phyloP scores from a whole-genome alignment of 441 rosid genomes.

The Francoa sonchifolia region DNA sequence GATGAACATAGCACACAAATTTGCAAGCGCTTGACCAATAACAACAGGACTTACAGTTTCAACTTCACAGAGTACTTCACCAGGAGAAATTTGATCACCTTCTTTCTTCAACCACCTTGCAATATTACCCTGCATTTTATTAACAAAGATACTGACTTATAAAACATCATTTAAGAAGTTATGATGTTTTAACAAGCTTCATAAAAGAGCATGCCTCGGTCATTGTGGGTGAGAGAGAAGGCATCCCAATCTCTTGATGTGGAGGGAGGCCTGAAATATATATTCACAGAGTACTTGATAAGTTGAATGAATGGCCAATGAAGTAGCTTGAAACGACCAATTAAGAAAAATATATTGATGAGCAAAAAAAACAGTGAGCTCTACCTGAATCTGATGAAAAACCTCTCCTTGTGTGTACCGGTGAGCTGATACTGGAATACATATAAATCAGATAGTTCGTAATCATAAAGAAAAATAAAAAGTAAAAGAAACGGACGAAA shows the following conservation, averaged over 20 bases:
- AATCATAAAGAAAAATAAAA: constrained; percentile 1
- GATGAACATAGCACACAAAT: too few species aligned
- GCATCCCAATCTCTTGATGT: constrained; percentile 97
- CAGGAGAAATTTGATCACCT: constrained; percentile 78
- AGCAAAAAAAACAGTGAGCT: too few species aligned
- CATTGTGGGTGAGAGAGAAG: constrained; percentile 97
- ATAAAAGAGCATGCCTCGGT: constrained; percentile 49
- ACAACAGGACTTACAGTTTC: constrained; percentile 58
- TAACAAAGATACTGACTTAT: constrained; percentile 8
- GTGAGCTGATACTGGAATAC: constrained; percentile 37
- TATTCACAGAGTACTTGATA: constrained; percentile 9
- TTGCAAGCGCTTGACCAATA: constrained; percentile 4
- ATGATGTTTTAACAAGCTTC: constrained; percentile 7
- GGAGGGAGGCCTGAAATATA: constrained; percentile 71
- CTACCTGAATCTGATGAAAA: constrained; percentile 69
- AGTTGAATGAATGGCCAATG: constrained; percentile 3
- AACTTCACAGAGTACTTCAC: constrained; percentile 98
- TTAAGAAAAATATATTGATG: too few species aligned
- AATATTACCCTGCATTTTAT: constrained; percentile 65
- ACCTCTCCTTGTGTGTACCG: constrained; percentile 37
- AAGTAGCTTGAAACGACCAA: neutral
- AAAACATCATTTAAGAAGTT: constrained; percentile 3
- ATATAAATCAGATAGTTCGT: too few species aligned
- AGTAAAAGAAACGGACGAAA: constrained; percentile 1
- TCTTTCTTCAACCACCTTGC: constrained; percentile 96